Percentiles rank a stretch among this genome's conserved stretches.
phyloP scores from a whole-genome alignment of 371 early-diverging fungal genomes.

The Mucor sp. region DNA sequence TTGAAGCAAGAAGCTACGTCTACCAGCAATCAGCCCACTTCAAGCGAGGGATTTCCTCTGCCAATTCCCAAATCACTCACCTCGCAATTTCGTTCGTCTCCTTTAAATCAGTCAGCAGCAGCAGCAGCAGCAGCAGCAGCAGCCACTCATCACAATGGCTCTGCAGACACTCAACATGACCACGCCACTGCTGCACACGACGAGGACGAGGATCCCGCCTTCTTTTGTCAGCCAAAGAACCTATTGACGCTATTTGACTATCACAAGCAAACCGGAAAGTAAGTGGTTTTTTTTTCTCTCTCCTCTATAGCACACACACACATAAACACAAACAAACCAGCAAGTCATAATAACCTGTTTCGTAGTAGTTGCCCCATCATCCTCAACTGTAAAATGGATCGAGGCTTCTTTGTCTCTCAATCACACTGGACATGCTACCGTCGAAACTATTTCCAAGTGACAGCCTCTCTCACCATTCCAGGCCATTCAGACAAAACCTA shows the following conservation, averaged over 20 bases:
- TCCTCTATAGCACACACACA: no score
- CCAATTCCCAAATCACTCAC: slow-evolving; percentile 13
- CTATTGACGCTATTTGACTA: background rate
- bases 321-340: background rate
- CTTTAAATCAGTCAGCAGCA: background rate
- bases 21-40: background rate
- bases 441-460: slow-evolving; percentile 86
- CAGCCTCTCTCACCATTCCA: slow-evolving; percentile 59
- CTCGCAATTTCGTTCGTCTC: slow-evolving; percentile 10
- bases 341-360: background rate
- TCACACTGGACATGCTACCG: slow-evolving; percentile 89
- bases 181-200: background rate
- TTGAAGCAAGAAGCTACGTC: slow-evolving; percentile 3
- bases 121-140: background rate
- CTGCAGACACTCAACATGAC: background rate
- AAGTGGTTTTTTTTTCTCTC: background rate
- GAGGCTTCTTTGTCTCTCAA: slow-evolving; percentile 70
- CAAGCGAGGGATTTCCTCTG: slow-evolving; percentile 17
- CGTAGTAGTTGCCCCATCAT: slow-evolving; percentile 41
- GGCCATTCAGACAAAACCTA: slow-evolving; percentile 33
- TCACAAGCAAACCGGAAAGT: slow-evolving; percentile 1
- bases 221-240: slow-evolving; percentile 12
- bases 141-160: background rate
- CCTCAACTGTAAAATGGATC: slow-evolving; percentile 65
- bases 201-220: background rate